Conservation (phyloP, 768 basidiomycete species). For the Suillus brevipes region DNA sequence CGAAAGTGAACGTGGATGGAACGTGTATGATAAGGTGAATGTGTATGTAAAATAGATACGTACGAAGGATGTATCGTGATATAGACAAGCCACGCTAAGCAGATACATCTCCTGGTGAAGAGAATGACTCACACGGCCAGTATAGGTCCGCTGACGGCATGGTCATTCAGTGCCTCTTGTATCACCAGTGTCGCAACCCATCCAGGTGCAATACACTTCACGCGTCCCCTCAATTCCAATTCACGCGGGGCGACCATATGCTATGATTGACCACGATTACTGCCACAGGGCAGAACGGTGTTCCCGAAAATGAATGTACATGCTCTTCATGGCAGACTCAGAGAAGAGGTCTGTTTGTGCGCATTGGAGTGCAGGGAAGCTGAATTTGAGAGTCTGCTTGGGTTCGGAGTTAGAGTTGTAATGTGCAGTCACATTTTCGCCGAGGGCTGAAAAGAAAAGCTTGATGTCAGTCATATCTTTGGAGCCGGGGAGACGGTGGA, state of each 20-base stretch:
- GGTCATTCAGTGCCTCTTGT: slow-evolving; percentile 55
- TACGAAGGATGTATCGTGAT: background rate
- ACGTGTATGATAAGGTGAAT: too few relatives aligned
- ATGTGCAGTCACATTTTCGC: slow-evolving; percentile 70
- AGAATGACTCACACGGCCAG: slow-evolving; percentile 59
- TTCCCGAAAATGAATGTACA: slow-evolving; percentile 45
- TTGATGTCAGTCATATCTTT: background rate
- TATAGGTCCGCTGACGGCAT: slow-evolving; percentile 51
- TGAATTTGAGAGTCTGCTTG: slow-evolving; percentile 40
- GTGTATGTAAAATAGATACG: too few relatives aligned
- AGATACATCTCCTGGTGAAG: background rate
- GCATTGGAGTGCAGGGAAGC: slow-evolving; percentile 35
- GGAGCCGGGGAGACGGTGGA: slow-evolving; percentile 5
- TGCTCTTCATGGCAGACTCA: slow-evolving; percentile 50
- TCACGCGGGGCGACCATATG: slow-evolving; percentile 51
- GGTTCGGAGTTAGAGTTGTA: slow-evolving; percentile 55
- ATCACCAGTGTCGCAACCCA: slow-evolving; percentile 69
- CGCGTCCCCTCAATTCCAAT: slow-evolving; percentile 63
- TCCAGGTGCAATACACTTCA: slow-evolving; percentile 69
- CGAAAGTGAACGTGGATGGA: too few relatives aligned
- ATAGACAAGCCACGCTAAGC: background rate
- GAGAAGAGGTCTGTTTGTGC: slow-evolving; percentile 58
- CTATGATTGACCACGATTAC: slow-evolving; percentile 67
- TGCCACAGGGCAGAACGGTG: slow-evolving; percentile 50
- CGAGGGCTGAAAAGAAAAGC: slow-evolving; percentile 50